phyloP scores from a whole-genome alignment of 441 rosid genomes.

The Adansonia gregorii region DNA sequence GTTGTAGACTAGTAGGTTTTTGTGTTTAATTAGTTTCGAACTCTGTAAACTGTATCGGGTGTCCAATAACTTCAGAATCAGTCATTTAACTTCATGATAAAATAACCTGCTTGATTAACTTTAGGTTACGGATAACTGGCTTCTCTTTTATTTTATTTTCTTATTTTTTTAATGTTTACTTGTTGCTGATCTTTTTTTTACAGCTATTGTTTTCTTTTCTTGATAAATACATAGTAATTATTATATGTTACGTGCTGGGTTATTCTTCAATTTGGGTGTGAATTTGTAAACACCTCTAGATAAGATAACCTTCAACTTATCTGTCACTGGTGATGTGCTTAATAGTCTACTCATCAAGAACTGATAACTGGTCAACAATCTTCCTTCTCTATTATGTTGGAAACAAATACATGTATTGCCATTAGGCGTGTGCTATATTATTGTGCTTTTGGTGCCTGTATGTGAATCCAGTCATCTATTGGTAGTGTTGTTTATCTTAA shows the following conservation, averaged over 20 bases:
- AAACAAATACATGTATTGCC: not conserved
- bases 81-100: not conserved
- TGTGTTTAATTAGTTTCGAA: not conserved
- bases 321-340: not conserved
- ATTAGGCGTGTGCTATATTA: not conserved
- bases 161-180: not conserved
- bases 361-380: not conserved
- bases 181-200: not conserved
- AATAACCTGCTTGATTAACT: conserved; percentile 9
- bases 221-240: not conserved
- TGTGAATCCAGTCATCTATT: not conserved
- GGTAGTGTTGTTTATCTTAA: not conserved
- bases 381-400: not conserved
- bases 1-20: not conserved
- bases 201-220: not conserved
- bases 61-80: not conserved
- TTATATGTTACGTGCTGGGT: not conserved
- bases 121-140: not conserved
- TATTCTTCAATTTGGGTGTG: not conserved
- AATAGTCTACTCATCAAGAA: not conserved
- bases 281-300: not conserved
- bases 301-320: not conserved
- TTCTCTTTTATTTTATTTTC: not conserved
- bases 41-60: not conserved
- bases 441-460: not conserved